phyloP scores from a whole-genome alignment of 1,284 basidiomycete species.

The Cryptococcus sp. region DNA sequence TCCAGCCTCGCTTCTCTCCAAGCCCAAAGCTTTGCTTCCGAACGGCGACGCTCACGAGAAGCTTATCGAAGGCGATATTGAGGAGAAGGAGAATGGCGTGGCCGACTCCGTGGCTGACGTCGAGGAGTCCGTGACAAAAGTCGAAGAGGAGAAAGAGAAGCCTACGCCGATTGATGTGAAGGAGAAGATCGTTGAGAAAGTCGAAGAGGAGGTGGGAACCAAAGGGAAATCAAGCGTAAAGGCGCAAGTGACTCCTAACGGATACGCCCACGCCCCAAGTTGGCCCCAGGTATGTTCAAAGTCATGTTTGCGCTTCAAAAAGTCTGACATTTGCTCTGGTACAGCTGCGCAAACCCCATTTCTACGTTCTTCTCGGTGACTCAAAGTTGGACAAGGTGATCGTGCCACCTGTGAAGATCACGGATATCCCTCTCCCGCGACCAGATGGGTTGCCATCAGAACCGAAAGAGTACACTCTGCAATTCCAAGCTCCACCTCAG shows the following conservation, averaged over 20 bases:
- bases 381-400: constrained; percentile 86
- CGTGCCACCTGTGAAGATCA: constrained; percentile 83
- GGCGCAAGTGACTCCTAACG: constrained; percentile 57
- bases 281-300: constrained; percentile 74
- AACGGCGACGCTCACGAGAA: constrained; percentile 18
- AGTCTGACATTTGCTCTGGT: too few relatives aligned
- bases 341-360: constrained; percentile 81
- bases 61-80: not conserved
- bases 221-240: constrained; percentile 58
- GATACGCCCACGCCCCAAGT: constrained; percentile 84
- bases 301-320: constrained; percentile 10
- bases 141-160: constrained; percentile 17
- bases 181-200: constrained; percentile 52
- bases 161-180: constrained; percentile 39
- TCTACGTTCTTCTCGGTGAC: constrained; percentile 90
- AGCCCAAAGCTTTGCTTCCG: constrained; percentile 11
- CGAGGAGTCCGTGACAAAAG: constrained; percentile 24
- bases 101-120: constrained; percentile 31
- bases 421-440: constrained; percentile 72
- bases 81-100: constrained; percentile 6
- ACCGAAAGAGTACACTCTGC: constrained; percentile 81
- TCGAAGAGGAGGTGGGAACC: constrained; percentile 60
- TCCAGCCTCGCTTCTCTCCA: constrained; percentile 8
- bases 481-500: constrained; percentile 91
- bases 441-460: constrained; percentile 61